Evolutionary conservation across 2,329 filamentous ascomycete genomes (phyloP).

Genomic region (Gaeumannomyces sp.): DNA sequence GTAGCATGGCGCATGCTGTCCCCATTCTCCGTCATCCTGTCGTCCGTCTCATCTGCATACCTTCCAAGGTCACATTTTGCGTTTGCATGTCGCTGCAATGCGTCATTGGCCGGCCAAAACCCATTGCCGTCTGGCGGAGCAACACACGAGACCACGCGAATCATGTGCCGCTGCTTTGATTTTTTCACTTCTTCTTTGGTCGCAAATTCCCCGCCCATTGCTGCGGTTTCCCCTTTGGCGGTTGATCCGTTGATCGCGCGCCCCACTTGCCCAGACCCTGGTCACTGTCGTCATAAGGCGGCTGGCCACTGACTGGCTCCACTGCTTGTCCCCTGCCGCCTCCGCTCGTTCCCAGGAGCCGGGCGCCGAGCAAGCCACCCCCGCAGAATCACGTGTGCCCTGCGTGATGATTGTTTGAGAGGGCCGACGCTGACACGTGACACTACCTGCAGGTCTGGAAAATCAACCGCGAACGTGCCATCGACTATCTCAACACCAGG

Average conservation of each 20-base stretch:
- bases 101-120: neutral
- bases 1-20: too few species aligned
- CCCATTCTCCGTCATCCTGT: neutral
- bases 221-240: slow-evolving; percentile 3
- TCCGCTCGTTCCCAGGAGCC: neutral
- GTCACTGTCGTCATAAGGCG: slow-evolving; percentile 14
- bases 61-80: neutral
- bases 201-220: neutral
- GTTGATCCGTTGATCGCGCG: slow-evolving; percentile 7
- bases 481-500: slow-evolving; percentile 98
- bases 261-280: slow-evolving; percentile 9
- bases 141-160: neutral
- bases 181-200: neutral
- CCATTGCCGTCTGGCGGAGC: neutral
- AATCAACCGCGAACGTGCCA: slow-evolving; percentile 97
- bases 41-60: neutral
- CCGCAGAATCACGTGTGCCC: slow-evolving; percentile 5
- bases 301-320: slow-evolving; percentile 3
- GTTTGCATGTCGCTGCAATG: neutral
- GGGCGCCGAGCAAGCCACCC: neutral
- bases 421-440: slow-evolving; percentile 6
- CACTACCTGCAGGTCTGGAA: slow-evolving; percentile 74
- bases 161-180: slow-evolving; percentile 1
- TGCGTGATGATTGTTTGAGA: neutral
- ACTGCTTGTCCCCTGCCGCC: slow-evolving; percentile 7